A percentile compares a stretch with the other conserved stretches of the same genome.
These are phyloP conservation scores for Trametes cubensis DNA, from an alignment of 768 basidiomycete species.

Conservation along the genomic window DNA sequence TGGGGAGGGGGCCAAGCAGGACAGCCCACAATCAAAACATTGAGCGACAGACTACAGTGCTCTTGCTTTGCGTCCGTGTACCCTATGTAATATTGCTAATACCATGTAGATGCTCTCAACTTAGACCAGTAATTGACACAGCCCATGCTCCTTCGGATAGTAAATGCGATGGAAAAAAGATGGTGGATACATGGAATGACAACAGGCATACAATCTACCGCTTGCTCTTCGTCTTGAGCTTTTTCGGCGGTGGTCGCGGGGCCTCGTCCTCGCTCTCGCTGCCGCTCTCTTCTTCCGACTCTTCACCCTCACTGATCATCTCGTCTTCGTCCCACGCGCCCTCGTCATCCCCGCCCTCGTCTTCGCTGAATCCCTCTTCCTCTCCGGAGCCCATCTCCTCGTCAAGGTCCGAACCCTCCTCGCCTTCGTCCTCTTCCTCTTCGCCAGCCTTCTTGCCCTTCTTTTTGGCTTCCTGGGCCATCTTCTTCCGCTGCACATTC, in stretches of 20 bases:
- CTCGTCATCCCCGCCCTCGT: slow-evolving; percentile 36
- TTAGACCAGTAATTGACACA: too few species aligned
- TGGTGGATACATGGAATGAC: neutral
- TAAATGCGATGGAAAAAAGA: neutral
- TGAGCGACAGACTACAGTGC: neutral
- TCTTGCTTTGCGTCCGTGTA: slow-evolving; percentile 1
- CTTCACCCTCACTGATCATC: slow-evolving; percentile 59
- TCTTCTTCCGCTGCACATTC: slow-evolving; percentile 87
- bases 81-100: slow-evolving; percentile 12
- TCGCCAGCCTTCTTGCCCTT: slow-evolving; percentile 36
- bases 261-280: slow-evolving; percentile 52
- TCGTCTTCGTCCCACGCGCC: slow-evolving; percentile 61
- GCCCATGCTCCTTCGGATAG: too few species aligned
- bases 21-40: slow-evolving; percentile 9
- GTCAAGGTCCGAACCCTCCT: slow-evolving; percentile 41
- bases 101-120: too few species aligned
- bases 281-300: slow-evolving; percentile 44
- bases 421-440: slow-evolving; percentile 41
- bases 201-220: slow-evolving; percentile 35
- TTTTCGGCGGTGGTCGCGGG: slow-evolving; percentile 54
- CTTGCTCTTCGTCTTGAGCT: slow-evolving; percentile 51
- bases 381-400: slow-evolving; percentile 62
- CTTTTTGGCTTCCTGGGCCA: slow-evolving; percentile 28
- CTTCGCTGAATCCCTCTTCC: slow-evolving; percentile 39
- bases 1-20: slow-evolving; percentile 9